These are phyloP conservation scores for Mycena sp. DNA, from an alignment of 1,284 basidiomycete species.

Conservation along the genomic window DNA sequence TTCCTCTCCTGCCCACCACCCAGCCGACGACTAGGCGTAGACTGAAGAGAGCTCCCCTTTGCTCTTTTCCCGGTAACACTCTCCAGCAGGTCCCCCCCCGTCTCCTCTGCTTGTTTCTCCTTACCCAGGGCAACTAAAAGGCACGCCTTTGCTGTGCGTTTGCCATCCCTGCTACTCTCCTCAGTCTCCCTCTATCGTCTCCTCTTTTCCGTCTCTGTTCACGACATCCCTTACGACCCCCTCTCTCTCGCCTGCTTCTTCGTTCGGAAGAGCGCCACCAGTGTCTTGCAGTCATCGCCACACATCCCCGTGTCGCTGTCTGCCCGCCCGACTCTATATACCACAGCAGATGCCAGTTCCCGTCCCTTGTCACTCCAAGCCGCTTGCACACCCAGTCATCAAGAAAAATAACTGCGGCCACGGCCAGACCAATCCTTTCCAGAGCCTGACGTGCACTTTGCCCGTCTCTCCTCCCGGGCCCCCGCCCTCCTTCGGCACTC, in stretches of 20 bases:
- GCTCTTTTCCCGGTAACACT: slow-evolving; percentile 22
- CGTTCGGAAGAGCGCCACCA: slow-evolving; percentile 43
- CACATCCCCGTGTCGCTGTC: slow-evolving; percentile 49
- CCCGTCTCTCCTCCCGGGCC: slow-evolving; percentile 66
- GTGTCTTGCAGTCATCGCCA: slow-evolving; percentile 49
- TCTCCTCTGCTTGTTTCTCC: slow-evolving; percentile 41
- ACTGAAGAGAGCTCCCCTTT: slow-evolving; percentile 23
- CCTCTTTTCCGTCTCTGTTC: slow-evolving; percentile 47
- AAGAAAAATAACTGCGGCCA: slow-evolving; percentile 58
- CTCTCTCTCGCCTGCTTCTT: slow-evolving; percentile 47
- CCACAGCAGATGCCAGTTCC: slow-evolving; percentile 82
- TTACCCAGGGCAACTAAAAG: slow-evolving; percentile 63
- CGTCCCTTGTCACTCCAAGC: slow-evolving; percentile 67
- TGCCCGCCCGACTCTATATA: slow-evolving; percentile 17
- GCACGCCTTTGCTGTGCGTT: slow-evolving; percentile 93
- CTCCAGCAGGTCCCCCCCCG: slow-evolving; percentile 29
- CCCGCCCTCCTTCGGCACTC: slow-evolving; percentile 68
- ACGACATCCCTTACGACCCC: slow-evolving; percentile 71
- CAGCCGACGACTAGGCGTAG: slow-evolving; percentile 23
- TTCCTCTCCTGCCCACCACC: slow-evolving; percentile 8
- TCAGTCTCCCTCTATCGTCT: slow-evolving; percentile 34
- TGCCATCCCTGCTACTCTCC: slow-evolving; percentile 61
- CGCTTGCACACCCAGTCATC: slow-evolving; percentile 68
- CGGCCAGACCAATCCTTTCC: slow-evolving; percentile 55
- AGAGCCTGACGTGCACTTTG: slow-evolving; percentile 62